Conservation (phyloP, 306 rosid species). For the Inga laurina region DNA sequence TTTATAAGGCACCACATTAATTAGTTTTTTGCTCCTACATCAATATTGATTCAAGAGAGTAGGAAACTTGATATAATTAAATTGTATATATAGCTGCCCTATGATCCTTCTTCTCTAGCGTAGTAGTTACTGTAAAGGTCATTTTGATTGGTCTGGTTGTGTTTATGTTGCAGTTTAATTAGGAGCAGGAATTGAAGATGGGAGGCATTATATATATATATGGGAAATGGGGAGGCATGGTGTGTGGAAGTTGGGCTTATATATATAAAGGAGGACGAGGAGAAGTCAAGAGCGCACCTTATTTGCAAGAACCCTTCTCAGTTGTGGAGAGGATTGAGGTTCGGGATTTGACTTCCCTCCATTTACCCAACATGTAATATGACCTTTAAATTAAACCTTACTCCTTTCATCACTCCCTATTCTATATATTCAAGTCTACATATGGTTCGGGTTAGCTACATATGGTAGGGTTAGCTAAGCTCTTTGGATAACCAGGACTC, state of each 20-base stretch:
- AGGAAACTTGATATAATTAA: no score
- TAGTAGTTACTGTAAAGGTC: neutral
- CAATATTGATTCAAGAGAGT: no score
- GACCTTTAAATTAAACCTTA: conserved; percentile 42
- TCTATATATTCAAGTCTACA: neutral
- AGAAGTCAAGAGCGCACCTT: conserved; percentile 99
- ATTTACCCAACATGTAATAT: conserved; percentile 22
- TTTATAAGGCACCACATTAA: no score
- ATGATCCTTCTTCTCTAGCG: no score
- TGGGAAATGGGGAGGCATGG: conserved; percentile 15
- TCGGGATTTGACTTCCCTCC: conserved; percentile 98
- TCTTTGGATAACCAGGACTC: conserved; percentile 32
- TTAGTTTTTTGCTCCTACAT: no score
- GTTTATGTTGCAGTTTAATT: conserved; percentile 35
- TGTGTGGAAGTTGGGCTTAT: conserved; percentile 47
- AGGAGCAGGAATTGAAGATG: conserved; percentile 35
- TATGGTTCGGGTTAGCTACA: neutral
- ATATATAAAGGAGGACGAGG: conserved; percentile 25
- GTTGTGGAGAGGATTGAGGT: conserved; percentile 64
- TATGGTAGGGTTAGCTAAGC: neutral
- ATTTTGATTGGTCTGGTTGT: neutral
- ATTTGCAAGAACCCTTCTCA: conserved; percentile 49
- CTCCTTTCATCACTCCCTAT: conserved; percentile 13
- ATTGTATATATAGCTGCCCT: no score
- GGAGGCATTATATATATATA: neutral